Conservation (phyloP, 441 rosid genomes). For the Raphanus hybrid region DNA sequence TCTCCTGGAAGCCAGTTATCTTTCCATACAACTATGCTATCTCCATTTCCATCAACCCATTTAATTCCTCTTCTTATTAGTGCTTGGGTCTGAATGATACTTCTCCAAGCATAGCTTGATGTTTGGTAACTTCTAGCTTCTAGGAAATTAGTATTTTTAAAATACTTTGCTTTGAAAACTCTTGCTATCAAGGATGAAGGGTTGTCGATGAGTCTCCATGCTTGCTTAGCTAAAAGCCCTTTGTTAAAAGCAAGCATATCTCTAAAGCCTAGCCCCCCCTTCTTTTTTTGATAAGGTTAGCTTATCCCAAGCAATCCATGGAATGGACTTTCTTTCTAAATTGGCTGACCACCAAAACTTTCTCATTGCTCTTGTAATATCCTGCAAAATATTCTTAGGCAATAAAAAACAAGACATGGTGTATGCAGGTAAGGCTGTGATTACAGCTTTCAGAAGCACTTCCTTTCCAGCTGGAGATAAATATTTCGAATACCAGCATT, state of each 20-base stretch:
- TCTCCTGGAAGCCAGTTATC: not conserved
- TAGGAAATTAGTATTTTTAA: not conserved
- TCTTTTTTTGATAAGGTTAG: not conserved
- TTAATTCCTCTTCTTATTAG: not conserved
- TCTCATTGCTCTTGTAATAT: not conserved
- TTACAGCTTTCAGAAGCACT: not conserved
- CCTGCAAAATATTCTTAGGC: not conserved
- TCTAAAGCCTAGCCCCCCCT: not conserved
- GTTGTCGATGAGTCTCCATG: not conserved
- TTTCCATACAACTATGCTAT: not conserved
- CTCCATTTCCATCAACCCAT: not conserved
- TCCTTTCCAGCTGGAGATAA: not conserved
- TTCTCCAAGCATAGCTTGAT: not conserved
- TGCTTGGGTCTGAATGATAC: not conserved
- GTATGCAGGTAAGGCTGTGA: not conserved
- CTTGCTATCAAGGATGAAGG: not conserved
- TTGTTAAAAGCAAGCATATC: not conserved
- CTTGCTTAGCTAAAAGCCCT: not conserved
- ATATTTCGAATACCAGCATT: not conserved
- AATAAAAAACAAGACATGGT: not conserved
- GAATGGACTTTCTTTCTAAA: not conserved
- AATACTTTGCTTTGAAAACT: not conserved
- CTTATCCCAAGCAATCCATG: not conserved
- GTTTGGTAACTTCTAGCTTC: not conserved
- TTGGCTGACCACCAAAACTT: not conserved